phyloP scores from a whole-genome alignment of 2,329 filamentous ascomycete genomes.

The Mycosphaerella sp. region DNA sequence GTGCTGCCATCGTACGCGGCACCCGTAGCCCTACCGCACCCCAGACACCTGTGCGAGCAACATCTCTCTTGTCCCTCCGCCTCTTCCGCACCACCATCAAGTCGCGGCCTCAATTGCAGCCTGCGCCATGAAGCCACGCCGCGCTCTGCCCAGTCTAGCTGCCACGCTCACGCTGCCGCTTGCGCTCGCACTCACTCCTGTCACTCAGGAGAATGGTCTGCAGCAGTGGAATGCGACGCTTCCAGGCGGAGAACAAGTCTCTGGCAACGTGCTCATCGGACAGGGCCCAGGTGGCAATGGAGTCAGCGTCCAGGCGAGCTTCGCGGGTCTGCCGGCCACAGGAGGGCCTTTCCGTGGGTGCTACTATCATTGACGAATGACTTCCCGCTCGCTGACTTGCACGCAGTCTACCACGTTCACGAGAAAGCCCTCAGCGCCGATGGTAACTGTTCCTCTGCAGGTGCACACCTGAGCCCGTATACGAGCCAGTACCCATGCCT shows the following conservation, averaged over 20 bases:
- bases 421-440: constrained; percentile 37
- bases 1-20: background rate
- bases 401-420: constrained; percentile 42
- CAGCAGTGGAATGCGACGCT: constrained; percentile 14
- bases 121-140: background rate
- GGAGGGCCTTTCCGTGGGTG: constrained; percentile 41
- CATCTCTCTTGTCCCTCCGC: background rate
- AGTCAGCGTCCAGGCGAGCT: constrained; percentile 36
- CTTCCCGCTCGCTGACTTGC: background rate
- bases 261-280: constrained; percentile 15
- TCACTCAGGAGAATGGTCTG: constrained; percentile 7
- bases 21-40: background rate
- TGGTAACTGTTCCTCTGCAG: constrained; percentile 41
- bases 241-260: constrained; percentile 7
- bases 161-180: background rate
- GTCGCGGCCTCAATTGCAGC: background rate
- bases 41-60: background rate
- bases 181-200: constrained; percentile 8
- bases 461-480: constrained; percentile 41
- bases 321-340: constrained; percentile 37
- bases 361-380: background rate
- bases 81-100: background rate
- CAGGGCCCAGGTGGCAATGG: constrained; percentile 31
- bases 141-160: background rate
- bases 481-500: constrained; percentile 37